Conservation (phyloP, 495 filamentous ascomycete genomes). For the Penicillium herquei region DNA sequence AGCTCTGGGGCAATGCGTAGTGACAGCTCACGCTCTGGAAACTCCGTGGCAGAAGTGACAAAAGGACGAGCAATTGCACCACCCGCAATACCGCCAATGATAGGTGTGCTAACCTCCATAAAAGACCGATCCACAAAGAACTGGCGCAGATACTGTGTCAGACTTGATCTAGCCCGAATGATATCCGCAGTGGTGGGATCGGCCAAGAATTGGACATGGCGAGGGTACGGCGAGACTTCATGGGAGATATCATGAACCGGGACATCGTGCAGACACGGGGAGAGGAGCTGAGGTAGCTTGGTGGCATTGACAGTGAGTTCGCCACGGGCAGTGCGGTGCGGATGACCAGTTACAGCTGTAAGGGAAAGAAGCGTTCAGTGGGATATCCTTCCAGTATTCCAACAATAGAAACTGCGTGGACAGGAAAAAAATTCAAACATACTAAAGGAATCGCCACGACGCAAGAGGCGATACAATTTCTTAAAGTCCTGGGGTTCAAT, state of each 20-base stretch:
- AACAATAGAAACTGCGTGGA: background rate
- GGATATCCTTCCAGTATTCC: background rate
- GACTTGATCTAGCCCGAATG: slow-evolving; percentile 67
- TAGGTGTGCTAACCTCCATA: slow-evolving; percentile 85
- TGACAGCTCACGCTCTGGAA: slow-evolving; percentile 64
- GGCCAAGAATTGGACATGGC: slow-evolving; percentile 79
- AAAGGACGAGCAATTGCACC: slow-evolving; percentile 89
- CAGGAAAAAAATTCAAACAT: slow-evolving; percentile 35
- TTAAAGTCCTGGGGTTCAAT: slow-evolving; percentile 53
- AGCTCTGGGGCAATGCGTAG: slow-evolving; percentile 90
- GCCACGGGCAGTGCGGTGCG: slow-evolving; percentile 68
- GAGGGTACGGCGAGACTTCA: slow-evolving; percentile 63
- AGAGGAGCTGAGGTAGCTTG: slow-evolving; percentile 65
- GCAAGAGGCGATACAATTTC: slow-evolving; percentile 53
- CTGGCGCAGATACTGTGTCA: slow-evolving; percentile 70
- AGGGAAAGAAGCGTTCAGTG: background rate
- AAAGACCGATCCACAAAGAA: slow-evolving; percentile 71
- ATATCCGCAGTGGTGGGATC: slow-evolving; percentile 64
- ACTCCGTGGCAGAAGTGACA: slow-evolving; percentile 67
- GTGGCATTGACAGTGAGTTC: slow-evolving; percentile 73
- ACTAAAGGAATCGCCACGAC: slow-evolving; percentile 78
- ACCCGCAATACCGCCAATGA: slow-evolving; percentile 71
- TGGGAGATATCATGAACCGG: slow-evolving; percentile 63
- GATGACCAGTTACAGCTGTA: slow-evolving; percentile 65
- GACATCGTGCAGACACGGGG: slow-evolving; percentile 72